Conservation (phyloP, 495 filamentous ascomycete genomes). For the Aspergillus funiculosus region DNA sequence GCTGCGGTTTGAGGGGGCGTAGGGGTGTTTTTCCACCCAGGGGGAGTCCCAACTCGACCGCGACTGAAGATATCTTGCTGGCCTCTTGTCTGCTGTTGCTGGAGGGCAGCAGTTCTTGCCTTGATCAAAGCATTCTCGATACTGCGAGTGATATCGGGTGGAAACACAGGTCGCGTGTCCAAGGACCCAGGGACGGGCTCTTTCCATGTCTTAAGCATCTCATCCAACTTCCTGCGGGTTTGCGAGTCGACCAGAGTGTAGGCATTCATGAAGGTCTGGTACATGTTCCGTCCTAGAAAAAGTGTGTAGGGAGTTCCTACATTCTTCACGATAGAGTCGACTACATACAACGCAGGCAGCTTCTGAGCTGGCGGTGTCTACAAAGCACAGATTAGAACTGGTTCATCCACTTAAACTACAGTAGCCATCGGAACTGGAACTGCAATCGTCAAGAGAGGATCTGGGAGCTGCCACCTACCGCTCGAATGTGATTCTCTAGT, state of each 20-base stretch:
- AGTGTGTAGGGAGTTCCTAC: constrained; percentile 95
- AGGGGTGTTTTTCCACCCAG: constrained; percentile 57
- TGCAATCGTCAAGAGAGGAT: constrained; percentile 7
- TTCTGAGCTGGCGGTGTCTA: constrained; percentile 83
- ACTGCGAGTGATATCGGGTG: constrained; percentile 70
- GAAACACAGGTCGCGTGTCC: constrained; percentile 82
- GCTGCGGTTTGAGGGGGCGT: constrained; percentile 57
- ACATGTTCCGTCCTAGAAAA: constrained; percentile 87
- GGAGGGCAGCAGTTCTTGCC: constrained; percentile 67
- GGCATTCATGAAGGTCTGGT: constrained; percentile 90
- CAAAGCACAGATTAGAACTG: constrained; percentile 35
- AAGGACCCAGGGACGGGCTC: constrained; percentile 89
- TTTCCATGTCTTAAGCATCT: constrained; percentile 98
- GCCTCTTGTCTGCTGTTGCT: constrained; percentile 61
- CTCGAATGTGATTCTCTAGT: constrained; percentile 85
- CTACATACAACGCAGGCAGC: constrained; percentile 90
- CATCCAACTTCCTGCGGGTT: constrained; percentile 85
- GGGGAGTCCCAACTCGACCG: constrained; percentile 48
- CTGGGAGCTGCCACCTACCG: constrained; percentile 56
- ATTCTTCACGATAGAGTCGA: constrained; percentile 98
- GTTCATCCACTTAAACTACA: constrained; percentile 26
- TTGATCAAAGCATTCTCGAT: constrained; percentile 94
- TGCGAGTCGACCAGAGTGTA: constrained; percentile 78
- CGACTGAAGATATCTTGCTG: constrained; percentile 60
- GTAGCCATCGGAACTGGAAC: background rate